Percentiles rank a stretch among this genome's conserved stretches.
Evolutionary conservation across 495 filamentous ascomycete genomes (phyloP).

Genomic region (Jackrogersella multiformis): DNA sequence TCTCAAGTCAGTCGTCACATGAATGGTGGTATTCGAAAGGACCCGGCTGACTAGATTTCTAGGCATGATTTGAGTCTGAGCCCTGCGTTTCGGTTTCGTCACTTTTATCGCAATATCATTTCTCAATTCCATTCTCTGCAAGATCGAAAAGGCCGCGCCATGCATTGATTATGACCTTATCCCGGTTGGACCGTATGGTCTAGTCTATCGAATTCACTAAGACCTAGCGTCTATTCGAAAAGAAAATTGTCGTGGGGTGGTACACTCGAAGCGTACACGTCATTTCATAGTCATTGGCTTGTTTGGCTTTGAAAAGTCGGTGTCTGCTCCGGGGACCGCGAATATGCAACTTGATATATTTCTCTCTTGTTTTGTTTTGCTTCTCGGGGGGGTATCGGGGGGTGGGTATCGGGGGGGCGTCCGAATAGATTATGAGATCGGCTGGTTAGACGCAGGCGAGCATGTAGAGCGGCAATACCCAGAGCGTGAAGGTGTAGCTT

Average conservation of each 20-base stretch:
- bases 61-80: conserved; percentile 11
- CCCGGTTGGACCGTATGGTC: conserved; percentile 29
- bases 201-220: conserved; percentile 42
- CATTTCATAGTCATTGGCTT: conserved; percentile 39
- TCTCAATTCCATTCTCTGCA: conserved; percentile 33
- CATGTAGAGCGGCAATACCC: conserved; percentile 45
- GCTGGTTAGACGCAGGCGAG: conserved; percentile 33
- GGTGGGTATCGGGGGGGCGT: conserved; percentile 14
- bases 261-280: conserved; percentile 34
- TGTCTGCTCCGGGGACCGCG: conserved; percentile 26
- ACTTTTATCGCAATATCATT: conserved; percentile 20
- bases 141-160: conserved; percentile 18
- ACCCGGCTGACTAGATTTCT: conserved; percentile 15
- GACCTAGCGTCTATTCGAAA: conserved; percentile 36
- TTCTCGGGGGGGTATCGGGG: conserved; percentile 28
- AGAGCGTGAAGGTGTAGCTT: conserved; percentile 18
- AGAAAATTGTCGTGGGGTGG: conserved; percentile 34
- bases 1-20: conserved; percentile 20
- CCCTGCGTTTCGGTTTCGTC: not conserved
- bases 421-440: conserved; percentile 41
- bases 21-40: not conserved
- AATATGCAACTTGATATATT: conserved; percentile 29
- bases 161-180: conserved; percentile 25
- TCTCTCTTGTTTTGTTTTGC: conserved; percentile 29
- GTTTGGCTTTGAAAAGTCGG: conserved; percentile 38